Evolutionary conservation across 345 rosid species (phyloP).

Genomic region (Firmiana major): DNA sequence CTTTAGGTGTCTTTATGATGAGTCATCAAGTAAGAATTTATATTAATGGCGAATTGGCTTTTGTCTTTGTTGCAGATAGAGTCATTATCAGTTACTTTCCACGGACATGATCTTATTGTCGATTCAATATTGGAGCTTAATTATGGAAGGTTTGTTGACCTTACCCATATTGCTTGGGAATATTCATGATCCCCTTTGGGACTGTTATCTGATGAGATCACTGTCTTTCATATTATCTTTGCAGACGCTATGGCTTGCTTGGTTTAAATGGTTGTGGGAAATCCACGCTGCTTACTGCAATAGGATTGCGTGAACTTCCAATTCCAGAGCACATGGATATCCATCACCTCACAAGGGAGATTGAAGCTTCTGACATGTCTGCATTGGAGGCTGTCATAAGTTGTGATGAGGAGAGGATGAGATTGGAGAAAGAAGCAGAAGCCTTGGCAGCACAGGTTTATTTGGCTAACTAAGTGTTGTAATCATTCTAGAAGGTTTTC

Average conservation of each 20-base stretch:
- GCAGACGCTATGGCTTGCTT: slow-evolving; percentile 94
- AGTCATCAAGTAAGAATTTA: background rate
- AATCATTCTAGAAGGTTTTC: background rate
- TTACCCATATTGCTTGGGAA: background rate
- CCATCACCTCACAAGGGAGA: slow-evolving; percentile 78
- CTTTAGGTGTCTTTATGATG: background rate
- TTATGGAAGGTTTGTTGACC: slow-evolving; percentile 66
- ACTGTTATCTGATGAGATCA: background rate
- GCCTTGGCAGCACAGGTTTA: slow-evolving; percentile 61
- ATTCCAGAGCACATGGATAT: slow-evolving; percentile 98
- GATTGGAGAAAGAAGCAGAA: slow-evolving; percentile 90
- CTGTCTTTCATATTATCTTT: slow-evolving; percentile 6
- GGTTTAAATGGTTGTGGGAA: slow-evolving; percentile 99
- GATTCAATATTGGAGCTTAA: slow-evolving; percentile 95
- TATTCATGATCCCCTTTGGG: background rate
- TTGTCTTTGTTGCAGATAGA: slow-evolving; percentile 65
- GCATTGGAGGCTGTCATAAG: slow-evolving; percentile 80
- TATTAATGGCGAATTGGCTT: background rate
- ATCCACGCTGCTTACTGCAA: slow-evolving; percentile 83
- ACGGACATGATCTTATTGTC: slow-evolving; percentile 92
- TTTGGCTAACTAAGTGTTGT: background rate
- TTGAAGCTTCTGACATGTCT: slow-evolving; percentile 96
- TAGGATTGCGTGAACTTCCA: slow-evolving; percentile 85
- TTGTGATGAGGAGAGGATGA: slow-evolving; percentile 95
- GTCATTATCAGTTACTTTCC: slow-evolving; percentile 91